A percentile compares a stretch with the other conserved stretches of the same genome.
These are phyloP conservation scores for Ballota nigra DNA, from an alignment of 257 asterid genomes.

Conservation along the genomic window DNA sequence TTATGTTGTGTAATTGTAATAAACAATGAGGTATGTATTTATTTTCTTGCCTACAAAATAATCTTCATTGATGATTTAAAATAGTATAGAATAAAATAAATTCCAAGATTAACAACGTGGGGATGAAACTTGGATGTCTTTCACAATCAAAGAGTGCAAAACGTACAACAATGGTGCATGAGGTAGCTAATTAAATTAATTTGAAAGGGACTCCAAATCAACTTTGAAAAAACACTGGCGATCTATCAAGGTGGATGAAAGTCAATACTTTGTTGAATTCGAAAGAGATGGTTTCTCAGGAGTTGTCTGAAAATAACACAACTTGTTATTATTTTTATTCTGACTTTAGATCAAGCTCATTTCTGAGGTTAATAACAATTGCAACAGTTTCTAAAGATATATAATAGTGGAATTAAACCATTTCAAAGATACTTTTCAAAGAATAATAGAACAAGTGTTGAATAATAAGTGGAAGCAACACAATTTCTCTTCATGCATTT, in stretches of 20 bases:
- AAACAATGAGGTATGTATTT: too few relatives aligned
- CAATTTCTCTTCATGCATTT: neutral
- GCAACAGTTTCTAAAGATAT: neutral
- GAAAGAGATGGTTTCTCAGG: neutral
- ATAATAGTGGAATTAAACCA: neutral
- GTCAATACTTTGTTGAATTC: neutral
- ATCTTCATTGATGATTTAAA: too few relatives aligned
- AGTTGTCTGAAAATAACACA: neutral
- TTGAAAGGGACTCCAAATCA: neutral
- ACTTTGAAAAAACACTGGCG: neutral
- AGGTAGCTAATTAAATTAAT: neutral
- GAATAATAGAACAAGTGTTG: too few relatives aligned
- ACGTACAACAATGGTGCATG: too few relatives aligned
- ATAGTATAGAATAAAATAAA: neutral
- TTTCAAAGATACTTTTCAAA: slow-evolving; percentile 12
- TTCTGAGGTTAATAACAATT: neutral
- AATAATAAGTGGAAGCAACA: neutral
- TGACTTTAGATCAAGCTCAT: too few relatives aligned
- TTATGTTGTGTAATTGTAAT: too few relatives aligned
- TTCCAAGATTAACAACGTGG: neutral
- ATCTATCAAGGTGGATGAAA: neutral
- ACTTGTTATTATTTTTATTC: slow-evolving; percentile 12
- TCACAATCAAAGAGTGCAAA: neutral
- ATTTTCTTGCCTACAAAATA: too few relatives aligned
- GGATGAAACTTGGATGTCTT: neutral